Evolutionary conservation across 129 eudicot species (phyloP).

Genomic region (Pulicaria dysenterica): DNA sequence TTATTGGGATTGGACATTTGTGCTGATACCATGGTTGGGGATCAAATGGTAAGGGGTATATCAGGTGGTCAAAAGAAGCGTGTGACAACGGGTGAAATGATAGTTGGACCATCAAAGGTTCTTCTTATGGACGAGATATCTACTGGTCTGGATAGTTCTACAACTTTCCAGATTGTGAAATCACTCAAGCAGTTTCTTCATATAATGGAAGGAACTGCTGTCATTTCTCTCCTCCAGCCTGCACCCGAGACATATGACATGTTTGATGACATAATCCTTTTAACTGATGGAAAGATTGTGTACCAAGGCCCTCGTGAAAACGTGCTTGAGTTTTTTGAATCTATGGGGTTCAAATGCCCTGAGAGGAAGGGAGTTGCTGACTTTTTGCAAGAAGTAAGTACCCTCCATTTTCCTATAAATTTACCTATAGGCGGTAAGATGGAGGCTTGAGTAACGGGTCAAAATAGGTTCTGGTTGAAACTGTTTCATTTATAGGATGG

Average conservation of each 20-base stretch:
- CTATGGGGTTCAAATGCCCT: slow-evolving; percentile 67
- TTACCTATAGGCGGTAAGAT: neutral
- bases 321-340: slow-evolving; percentile 66
- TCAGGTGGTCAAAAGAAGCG: slow-evolving; percentile 75
- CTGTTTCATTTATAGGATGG: neutral
- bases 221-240: slow-evolving; percentile 80
- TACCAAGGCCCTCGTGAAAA: slow-evolving; percentile 75
- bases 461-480: neutral
- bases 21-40: slow-evolving; percentile 79
- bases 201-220: slow-evolving; percentile 69
- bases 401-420: neutral
- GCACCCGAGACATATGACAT: slow-evolving; percentile 77
- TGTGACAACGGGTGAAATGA: slow-evolving; percentile 75
- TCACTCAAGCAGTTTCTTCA: slow-evolving; percentile 58
- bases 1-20: slow-evolving; percentile 66
- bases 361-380: slow-evolving; percentile 68
- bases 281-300: slow-evolving; percentile 71
- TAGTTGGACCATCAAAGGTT: slow-evolving; percentile 67
- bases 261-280: slow-evolving; percentile 72
- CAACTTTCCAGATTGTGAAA: slow-evolving; percentile 68
- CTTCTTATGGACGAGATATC: slow-evolving; percentile 78
- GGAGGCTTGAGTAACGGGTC: neutral
- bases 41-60: slow-evolving; percentile 70
- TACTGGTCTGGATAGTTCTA: slow-evolving; percentile 72
- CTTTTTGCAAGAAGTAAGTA: slow-evolving; percentile 64